Base-by-base conservation (phyloP, 305 asterid species). In the Fraxinus platypoda region DNA sequence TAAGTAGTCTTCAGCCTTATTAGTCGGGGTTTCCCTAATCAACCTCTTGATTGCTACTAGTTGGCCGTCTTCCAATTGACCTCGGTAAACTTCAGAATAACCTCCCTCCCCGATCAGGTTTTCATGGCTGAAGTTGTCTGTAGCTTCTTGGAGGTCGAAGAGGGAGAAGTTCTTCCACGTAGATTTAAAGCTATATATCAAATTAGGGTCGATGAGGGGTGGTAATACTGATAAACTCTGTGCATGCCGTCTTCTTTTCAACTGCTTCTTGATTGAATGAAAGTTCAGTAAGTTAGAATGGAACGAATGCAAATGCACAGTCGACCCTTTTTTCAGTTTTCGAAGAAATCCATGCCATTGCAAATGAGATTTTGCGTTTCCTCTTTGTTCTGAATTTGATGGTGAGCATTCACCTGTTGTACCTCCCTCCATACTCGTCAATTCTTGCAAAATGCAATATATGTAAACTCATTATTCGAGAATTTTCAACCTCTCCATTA, bases 91-190 rank as follows among this genome's bases (percentile, higher is more conserved):
- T 82, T 91, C 97, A 12, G 99, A 96, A 87, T 94, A 96, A 52
- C 99, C 99, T 64, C 99, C 98, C 84, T 93, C 97, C 73, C 98
- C 99, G 57, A 96, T 91, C 91, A 94, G 82, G 84, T 94, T 91
- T 8, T 79, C 99, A 34, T 70, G 68, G 84, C 87, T 89, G 81
- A 94, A 96, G 85, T 94, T 86, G 83, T 93, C 23, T 5, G 98
- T 96, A 31, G 94, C 96, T 6, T 68, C 81, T 87, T 92, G 49
- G 57, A 96, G 94, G 74, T 96, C 98, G 0, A 92, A 19, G 49
- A 94, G 97, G 71, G 93, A 86, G 90, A 87, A 96, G 83, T 91
- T 93, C 86, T 88, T 94, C 99, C 99, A 94, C 0, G 94, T 87
- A 25, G 97, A 85, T 81, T 93, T 92, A 15, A 96, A 91, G 92